Percentiles rank a stretch among this genome's conserved stretches.
Evolutionary conservation across 805 yeast species (phyloP).

Genomic region (Pichia rugopelliculosa): DNA sequence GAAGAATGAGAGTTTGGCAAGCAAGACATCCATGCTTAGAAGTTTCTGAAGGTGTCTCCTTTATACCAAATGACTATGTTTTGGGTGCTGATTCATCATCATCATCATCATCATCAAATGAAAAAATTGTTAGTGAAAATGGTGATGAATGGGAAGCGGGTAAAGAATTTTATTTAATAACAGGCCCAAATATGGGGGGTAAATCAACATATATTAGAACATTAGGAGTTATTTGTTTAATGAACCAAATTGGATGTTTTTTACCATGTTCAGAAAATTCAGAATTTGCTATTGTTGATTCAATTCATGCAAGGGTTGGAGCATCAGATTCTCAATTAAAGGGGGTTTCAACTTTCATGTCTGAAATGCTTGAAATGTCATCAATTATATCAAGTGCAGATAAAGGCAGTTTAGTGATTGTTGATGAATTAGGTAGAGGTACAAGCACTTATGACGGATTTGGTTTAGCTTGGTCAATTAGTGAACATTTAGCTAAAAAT

Average conservation of each 20-base stretch:
- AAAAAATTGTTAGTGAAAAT: background rate
- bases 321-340: slow-evolving; percentile 97
- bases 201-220: slow-evolving; percentile 90
- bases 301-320: slow-evolving; percentile 93
- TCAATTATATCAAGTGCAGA: slow-evolving; percentile 78
- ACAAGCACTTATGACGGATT: slow-evolving; percentile 95
- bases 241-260: slow-evolving; percentile 88
- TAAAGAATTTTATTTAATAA: slow-evolving; percentile 74
- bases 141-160: slow-evolving; percentile 13
- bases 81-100: slow-evolving; percentile 28
- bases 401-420: slow-evolving; percentile 68
- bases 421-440: slow-evolving; percentile 95
- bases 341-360: slow-evolving; percentile 94
- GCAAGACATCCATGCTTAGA: slow-evolving; percentile 95
- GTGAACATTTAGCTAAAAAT: slow-evolving; percentile 69
- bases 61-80: slow-evolving; percentile 84
- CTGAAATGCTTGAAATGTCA: slow-evolving; percentile 93
- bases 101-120: too few species aligned
- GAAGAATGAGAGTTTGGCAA: slow-evolving; percentile 51
- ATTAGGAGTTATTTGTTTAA: slow-evolving; percentile 74
- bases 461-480: slow-evolving; percentile 95
- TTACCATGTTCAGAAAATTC: slow-evolving; percentile 72
- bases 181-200: slow-evolving; percentile 98
- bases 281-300: slow-evolving; percentile 78
- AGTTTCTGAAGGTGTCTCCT: slow-evolving; percentile 82